These are phyloP conservation scores for Mucor plumbeus DNA, from an alignment of 371 early-diverging fungal genomes.

Conservation along the genomic window DNA sequence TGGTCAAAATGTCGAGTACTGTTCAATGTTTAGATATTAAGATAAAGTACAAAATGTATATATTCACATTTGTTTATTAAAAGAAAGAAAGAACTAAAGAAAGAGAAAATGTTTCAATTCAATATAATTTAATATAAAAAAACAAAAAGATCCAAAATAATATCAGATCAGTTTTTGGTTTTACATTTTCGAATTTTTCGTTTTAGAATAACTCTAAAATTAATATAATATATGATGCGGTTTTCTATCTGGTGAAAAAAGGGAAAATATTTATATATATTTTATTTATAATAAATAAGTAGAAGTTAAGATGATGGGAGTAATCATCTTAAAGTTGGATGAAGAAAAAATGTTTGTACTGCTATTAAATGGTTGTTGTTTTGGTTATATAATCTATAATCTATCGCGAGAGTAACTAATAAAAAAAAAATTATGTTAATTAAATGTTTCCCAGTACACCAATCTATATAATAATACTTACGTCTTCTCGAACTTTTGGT, in stretches of 20 bases:
- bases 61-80: background rate
- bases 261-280: background rate
- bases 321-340: background rate
- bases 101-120: background rate
- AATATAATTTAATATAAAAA: background rate
- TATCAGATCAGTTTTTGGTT: conserved; percentile 6
- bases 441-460: background rate
- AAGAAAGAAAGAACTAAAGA: background rate
- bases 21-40: background rate
- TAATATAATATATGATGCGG: background rate
- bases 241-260: background rate
- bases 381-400: conserved; percentile 18
- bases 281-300: conserved; percentile 9
- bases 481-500: conserved; percentile 59
- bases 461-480: conserved; percentile 26
- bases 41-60: background rate
- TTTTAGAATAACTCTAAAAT: background rate
- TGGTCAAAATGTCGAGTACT: background rate
- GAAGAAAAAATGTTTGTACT: conserved; percentile 9
- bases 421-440: background rate
- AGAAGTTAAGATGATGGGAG: background rate
- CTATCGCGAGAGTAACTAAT: conserved; percentile 24
- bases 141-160: background rate
- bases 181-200: background rate
- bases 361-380: conserved; percentile 8